A percentile compares a stretch with the other conserved stretches of the same genome.
Conservation (phyloP, 2,329 filamentous ascomycete genomes). For the Colletotrichum tabaci region DNA sequence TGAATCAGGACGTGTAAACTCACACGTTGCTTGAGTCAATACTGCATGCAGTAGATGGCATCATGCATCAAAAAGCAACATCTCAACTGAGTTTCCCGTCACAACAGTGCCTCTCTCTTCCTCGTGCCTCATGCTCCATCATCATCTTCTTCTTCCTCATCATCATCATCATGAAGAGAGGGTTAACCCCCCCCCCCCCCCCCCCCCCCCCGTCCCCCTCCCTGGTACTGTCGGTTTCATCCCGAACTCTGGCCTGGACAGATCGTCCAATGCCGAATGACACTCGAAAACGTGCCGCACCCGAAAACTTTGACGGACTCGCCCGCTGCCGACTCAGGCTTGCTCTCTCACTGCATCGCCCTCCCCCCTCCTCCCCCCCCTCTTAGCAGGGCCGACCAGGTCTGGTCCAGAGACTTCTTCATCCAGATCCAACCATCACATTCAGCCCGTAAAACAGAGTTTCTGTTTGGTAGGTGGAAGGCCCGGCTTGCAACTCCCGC, state of each 20-base stretch:
- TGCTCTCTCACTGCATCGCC: not conserved
- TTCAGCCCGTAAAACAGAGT: slow-evolving; percentile 12
- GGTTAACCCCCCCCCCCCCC: not conserved
- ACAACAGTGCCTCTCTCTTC: no score
- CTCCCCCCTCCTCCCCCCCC: no score
- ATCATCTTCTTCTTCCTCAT: no score
- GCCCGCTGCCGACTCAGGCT: not conserved
- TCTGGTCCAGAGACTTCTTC: not conserved
- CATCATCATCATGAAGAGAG: no score
- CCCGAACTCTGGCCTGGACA: slow-evolving; percentile 1
- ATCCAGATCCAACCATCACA: not conserved
- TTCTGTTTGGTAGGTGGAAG: not conserved
- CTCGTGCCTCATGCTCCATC: no score
- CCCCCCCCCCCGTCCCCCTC: not conserved
- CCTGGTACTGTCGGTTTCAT: not conserved
- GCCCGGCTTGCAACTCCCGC: slow-evolving; percentile 4
- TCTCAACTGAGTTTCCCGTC: not conserved
- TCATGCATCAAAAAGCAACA: not conserved
- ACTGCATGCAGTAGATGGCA: not conserved
- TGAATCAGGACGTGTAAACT: not conserved
- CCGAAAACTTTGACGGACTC: not conserved
- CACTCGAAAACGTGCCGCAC: not conserved
- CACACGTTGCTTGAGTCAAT: not conserved
- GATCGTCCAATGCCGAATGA: slow-evolving; percentile 19
- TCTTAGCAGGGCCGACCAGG: not conserved